Conservation (phyloP, 441 rosid species). For the Isatis lusitanica region DNA sequence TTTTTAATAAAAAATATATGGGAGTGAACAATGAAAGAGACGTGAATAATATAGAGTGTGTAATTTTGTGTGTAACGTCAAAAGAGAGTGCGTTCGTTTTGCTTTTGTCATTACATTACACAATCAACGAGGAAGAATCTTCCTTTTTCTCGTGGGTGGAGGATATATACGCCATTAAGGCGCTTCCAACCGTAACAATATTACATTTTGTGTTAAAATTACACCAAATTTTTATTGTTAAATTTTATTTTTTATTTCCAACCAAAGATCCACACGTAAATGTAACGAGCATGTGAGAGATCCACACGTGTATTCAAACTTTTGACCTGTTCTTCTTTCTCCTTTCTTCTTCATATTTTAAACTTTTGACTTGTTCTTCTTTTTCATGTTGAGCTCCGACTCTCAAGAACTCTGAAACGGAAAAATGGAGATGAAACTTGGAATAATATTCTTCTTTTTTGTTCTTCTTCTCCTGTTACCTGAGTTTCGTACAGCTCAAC, state of each 20-base stretch:
- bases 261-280: too few species aligned
- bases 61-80: conserved; percentile 20
- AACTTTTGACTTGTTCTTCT: not conserved
- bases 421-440: conserved; percentile 27
- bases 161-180: conserved; percentile 3
- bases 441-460: conserved; percentile 10
- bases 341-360: not conserved
- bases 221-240: too few species aligned
- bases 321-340: conserved; percentile 27
- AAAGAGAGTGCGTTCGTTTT: conserved; percentile 33
- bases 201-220: too few species aligned
- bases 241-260: too few species aligned
- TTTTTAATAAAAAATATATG: not conserved
- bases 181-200: too few species aligned
- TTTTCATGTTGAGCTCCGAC: conserved; percentile 4
- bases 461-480: conserved; percentile 21
- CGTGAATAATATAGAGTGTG: conserved; percentile 13
- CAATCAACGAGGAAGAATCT: conserved; percentile 34
- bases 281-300: conserved; percentile 27
- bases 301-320: conserved; percentile 24
- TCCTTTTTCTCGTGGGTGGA: conserved; percentile 23
- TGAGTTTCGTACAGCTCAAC: conserved; percentile 21
- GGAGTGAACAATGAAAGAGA: conserved; percentile 1
- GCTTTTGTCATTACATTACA: conserved; percentile 35
- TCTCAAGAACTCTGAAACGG: conserved; percentile 15